Percentiles rank a stretch among this genome's conserved stretches.
Evolutionary conservation across 176 grass and related monocot genomes (phyloP).

Genomic region (Microstegium vimineum): DNA sequence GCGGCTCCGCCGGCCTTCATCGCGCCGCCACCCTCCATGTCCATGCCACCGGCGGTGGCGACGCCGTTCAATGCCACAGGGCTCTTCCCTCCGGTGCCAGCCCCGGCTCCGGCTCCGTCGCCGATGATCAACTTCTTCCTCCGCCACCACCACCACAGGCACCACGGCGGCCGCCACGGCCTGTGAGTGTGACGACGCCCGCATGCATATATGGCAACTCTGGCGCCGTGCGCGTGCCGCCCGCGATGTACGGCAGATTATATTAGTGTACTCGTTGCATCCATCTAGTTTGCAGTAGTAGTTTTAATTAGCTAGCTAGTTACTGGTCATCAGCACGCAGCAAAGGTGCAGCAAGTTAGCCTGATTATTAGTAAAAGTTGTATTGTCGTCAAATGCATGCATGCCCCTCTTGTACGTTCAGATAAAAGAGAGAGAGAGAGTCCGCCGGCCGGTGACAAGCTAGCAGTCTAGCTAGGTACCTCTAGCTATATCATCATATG

Average conservation of each 20-base stretch:
- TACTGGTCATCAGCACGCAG: neutral
- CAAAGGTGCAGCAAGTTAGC: neutral
- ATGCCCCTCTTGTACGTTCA: neutral
- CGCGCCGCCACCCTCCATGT: neutral
- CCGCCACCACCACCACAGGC: constrained; percentile 38
- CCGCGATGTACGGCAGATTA: neutral
- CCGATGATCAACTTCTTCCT: constrained; percentile 25
- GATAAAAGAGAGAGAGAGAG: neutral
- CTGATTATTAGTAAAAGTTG: neutral
- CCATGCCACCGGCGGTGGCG: neutral
- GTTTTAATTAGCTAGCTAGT: neutral
- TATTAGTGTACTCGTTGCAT: neutral
- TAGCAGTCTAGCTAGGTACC: neutral
- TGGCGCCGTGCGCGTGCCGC: neutral
- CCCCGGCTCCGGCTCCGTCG: constrained; percentile 29
- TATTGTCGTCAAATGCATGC: neutral
- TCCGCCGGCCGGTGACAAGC: neutral
- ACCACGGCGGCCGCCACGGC: constrained; percentile 41
- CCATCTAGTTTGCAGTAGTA: neutral
- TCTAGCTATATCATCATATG: neutral
- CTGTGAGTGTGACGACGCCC: constrained; percentile 12
- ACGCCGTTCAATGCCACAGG: neutral
- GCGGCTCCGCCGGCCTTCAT: neutral
- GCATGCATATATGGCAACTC: too few species aligned
- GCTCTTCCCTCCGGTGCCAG: constrained; percentile 16